Percentiles rank a stretch among this genome's conserved stretches.
These are phyloP conservation scores for Microdochium bolleyi DNA, from an alignment of 2,329 filamentous ascomycete genomes.

Conservation along the genomic window DNA sequence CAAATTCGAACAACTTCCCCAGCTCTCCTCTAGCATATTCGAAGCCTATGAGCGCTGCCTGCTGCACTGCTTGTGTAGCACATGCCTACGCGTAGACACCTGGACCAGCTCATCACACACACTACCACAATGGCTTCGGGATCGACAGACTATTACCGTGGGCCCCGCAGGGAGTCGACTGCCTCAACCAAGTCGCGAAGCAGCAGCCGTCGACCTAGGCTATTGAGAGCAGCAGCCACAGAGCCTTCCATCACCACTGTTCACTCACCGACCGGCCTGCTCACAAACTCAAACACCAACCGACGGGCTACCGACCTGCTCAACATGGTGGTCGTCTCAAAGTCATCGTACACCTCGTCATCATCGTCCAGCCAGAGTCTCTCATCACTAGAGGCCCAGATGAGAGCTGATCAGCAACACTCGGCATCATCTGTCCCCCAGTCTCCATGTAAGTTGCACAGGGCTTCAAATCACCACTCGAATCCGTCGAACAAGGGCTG, in stretches of 20 bases:
- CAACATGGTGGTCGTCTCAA: constrained; percentile 43
- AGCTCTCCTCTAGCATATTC: not conserved
- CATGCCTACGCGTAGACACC: constrained; percentile 6
- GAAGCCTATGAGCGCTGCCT: not conserved
- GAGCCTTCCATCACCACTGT: constrained; percentile 51
- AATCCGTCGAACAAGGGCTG: constrained; percentile 4
- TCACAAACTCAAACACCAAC: constrained; percentile 38
- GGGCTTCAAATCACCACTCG: constrained; percentile 4
- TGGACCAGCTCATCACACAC: constrained; percentile 1
- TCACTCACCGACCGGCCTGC: constrained; percentile 41
- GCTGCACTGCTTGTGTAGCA: not conserved
- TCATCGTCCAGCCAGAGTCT: constrained; percentile 27
- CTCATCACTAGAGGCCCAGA: constrained; percentile 21
- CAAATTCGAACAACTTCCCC: not conserved
- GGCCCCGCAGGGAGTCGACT: constrained; percentile 30
- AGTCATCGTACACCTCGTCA: constrained; percentile 20
- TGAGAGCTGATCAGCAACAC: constrained; percentile 7
- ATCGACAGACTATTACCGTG: constrained; percentile 23
- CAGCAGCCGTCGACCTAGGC: constrained; percentile 38
- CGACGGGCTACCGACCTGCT: constrained; percentile 47
- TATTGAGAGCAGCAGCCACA: constrained; percentile 46
- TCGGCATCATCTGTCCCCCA: constrained; percentile 12
- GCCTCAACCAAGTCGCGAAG: constrained; percentile 23
- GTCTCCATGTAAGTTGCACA: constrained; percentile 8
- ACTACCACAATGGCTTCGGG: constrained; percentile 25